These are phyloP conservation scores for Mortierella sp. DNA, from an alignment of 371 early-diverging fungal genomes.

Conservation along the genomic window DNA sequence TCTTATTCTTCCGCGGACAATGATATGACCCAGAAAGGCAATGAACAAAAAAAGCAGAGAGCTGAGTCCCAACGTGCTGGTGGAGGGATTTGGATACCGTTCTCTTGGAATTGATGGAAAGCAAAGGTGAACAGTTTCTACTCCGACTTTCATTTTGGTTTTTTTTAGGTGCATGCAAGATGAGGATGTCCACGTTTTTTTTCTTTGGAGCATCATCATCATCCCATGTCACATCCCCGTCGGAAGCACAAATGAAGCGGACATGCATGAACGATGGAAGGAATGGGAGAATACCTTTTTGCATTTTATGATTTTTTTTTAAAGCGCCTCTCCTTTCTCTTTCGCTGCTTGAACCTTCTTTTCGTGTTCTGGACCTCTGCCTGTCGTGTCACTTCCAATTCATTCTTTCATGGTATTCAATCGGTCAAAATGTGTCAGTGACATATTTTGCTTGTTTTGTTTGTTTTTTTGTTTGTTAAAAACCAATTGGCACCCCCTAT, in stretches of 20 bases:
- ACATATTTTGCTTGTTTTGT: background rate
- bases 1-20: background rate
- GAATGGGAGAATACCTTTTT: background rate
- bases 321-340: background rate
- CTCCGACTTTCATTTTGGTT: constrained; percentile 12
- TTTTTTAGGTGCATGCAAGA: background rate
- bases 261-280: background rate
- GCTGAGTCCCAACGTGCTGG: background rate
- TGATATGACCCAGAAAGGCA: background rate
- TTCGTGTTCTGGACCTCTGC: background rate
- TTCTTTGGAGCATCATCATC: background rate
- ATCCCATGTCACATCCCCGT: background rate
- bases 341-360: constrained; percentile 1
- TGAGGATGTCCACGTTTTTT: background rate
- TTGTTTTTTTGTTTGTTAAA: background rate
- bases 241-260: constrained; percentile 4
- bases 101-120: background rate
- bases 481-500: background rate
- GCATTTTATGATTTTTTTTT: background rate
- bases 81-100: background rate
- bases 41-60: background rate
- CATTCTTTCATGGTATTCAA: background rate
- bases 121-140: background rate
- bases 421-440: background rate
- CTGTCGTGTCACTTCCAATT: background rate